These are phyloP conservation scores for Globisporangium cylindrosporum DNA, from an alignment of 352 stramenopile species.

Conservation along the genomic window DNA sequence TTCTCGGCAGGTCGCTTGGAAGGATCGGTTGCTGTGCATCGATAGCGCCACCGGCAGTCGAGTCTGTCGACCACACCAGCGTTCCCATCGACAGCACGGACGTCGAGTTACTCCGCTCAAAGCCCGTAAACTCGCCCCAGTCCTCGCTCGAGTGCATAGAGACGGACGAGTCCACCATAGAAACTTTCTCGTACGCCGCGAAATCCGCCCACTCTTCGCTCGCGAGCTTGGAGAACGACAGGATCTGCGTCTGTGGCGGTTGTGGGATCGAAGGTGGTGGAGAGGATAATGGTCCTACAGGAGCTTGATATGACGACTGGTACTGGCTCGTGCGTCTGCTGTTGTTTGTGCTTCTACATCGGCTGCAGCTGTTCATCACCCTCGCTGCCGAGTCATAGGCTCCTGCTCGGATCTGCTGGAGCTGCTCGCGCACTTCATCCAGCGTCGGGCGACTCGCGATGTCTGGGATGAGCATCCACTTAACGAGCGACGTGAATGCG, in stretches of 20 bases:
- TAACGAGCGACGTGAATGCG: conserved; percentile 58
- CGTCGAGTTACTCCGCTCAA: conserved; percentile 15
- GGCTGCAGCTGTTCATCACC: not conserved
- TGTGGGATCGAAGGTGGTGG: not conserved
- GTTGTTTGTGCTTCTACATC: not conserved
- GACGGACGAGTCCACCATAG: conserved; percentile 8
- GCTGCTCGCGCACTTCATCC: conserved; percentile 32
- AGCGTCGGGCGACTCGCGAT: conserved; percentile 58
- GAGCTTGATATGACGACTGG: not conserved
- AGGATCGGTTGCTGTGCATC: not conserved
- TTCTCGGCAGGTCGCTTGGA: not conserved
- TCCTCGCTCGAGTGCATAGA: conserved; percentile 17
- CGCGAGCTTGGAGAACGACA: conserved; percentile 19
- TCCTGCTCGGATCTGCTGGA: conserved; percentile 20
- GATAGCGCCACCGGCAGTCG: not conserved
- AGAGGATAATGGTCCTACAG: not conserved
- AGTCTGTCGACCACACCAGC: conserved; percentile 14
- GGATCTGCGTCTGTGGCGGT: conserved; percentile 13
- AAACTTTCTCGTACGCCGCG: conserved; percentile 21
- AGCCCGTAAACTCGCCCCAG: conserved; percentile 17
- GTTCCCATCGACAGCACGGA: conserved; percentile 13
- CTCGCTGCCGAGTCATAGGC: not conserved
- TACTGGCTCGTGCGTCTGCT: not conserved
- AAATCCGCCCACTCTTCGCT: conserved; percentile 35
- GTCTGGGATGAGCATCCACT: conserved; percentile 71